These are phyloP conservation scores for Pestalotiopsis sp. DNA, from an alignment of 2,329 filamentous ascomycete genomes.

Conservation along the genomic window DNA sequence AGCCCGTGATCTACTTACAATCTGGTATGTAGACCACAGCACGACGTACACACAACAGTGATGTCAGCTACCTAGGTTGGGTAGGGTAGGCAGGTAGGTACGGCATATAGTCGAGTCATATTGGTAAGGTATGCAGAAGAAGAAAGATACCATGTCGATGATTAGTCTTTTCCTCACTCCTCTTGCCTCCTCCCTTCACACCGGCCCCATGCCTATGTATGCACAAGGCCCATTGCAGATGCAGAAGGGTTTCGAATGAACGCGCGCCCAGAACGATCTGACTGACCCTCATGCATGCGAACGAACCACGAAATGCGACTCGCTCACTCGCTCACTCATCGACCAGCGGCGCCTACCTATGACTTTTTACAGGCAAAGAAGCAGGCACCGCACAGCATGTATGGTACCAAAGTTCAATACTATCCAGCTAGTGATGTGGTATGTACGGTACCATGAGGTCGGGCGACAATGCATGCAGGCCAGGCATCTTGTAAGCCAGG, in stretches of 20 bases:
- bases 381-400: neutral
- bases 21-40: neutral
- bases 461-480: constrained; percentile 7
- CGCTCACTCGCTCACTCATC: neutral
- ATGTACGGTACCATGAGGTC: constrained; percentile 9
- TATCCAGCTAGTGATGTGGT: neutral
- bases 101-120: neutral
- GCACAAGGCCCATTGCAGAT: neutral
- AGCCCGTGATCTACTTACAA: neutral
- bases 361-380: neutral
- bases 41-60: neutral
- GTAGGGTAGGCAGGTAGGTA: neutral
- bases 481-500: neutral
- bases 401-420: neutral
- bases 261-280: neutral
- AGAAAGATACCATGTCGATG: neutral
- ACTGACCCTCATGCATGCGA: neutral
- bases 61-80: neutral
- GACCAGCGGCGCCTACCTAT: neutral
- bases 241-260: neutral
- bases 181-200: neutral
- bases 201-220: neutral
- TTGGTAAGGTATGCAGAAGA: neutral
- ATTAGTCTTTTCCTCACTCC: neutral
- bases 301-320: neutral